These are phyloP conservation scores for Stephania japonica DNA, from an alignment of 164 flowering plant species.

Conservation along the genomic window DNA sequence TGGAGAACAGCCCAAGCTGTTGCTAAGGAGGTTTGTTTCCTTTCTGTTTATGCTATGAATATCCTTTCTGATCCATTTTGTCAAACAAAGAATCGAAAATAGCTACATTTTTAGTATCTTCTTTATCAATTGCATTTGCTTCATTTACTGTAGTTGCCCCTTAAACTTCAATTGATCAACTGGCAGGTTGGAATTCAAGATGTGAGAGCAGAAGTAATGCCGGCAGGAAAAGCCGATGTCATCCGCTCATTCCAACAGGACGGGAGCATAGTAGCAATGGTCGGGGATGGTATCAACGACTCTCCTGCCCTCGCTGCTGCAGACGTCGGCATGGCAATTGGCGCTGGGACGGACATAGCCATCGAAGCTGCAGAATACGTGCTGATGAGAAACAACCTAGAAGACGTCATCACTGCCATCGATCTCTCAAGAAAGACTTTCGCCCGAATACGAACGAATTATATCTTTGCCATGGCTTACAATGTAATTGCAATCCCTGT, in stretches of 20 bases:
- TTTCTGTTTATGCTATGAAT: neutral
- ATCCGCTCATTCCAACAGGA: conserved; percentile 64
- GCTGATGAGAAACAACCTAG: conserved; percentile 84
- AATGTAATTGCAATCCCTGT: conserved; percentile 82
- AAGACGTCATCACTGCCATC: conserved; percentile 92
- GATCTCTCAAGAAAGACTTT: conserved; percentile 91
- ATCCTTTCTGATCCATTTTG: neutral
- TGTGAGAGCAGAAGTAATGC: conserved; percentile 88
- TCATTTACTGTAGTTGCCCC: neutral
- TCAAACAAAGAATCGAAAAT: too few relatives aligned
- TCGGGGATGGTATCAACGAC: conserved; percentile 97
- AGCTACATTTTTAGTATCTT: neutral
- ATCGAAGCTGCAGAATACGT: conserved; percentile 98
- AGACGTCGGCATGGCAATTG: conserved; percentile 97
- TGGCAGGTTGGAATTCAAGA: conserved; percentile 82
- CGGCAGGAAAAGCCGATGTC: conserved; percentile 90
- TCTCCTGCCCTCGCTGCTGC: conserved; percentile 98
- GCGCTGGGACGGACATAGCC: conserved; percentile 99
- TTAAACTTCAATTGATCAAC: neutral
- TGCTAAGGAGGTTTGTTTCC: conserved; percentile 74
- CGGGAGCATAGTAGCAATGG: conserved; percentile 90
- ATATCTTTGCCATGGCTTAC: conserved; percentile 91
- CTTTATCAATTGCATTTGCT: neutral
- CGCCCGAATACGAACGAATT: conserved; percentile 69
- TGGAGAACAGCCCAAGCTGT: conserved; percentile 94